A percentile compares a stretch with the other conserved stretches of the same genome.
These are phyloP conservation scores for Bondarzewia mesenterica DNA, from an alignment of 1,284 basidiomycete genomes.

Conservation along the genomic window DNA sequence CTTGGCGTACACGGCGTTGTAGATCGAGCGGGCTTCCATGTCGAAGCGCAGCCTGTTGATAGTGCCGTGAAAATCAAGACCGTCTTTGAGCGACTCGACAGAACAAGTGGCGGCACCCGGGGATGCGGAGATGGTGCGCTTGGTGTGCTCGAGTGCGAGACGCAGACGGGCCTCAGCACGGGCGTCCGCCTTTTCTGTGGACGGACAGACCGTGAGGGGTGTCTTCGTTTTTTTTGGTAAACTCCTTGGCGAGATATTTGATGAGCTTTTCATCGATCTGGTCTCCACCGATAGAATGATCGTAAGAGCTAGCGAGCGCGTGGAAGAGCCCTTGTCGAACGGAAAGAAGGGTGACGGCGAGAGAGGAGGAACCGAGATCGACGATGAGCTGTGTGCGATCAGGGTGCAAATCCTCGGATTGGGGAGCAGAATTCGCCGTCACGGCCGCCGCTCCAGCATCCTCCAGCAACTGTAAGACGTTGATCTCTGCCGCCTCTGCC, in stretches of 20 bases:
- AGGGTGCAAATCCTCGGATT: conserved; percentile 32
- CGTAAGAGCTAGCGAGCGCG: conserved; percentile 40
- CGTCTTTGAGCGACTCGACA: conserved; percentile 93
- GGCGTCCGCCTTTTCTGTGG: conserved; percentile 54
- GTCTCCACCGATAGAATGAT: conserved; percentile 45
- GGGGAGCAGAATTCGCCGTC: conserved; percentile 38
- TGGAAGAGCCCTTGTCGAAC: conserved; percentile 61
- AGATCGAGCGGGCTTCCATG: conserved; percentile 73
- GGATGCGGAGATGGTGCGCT: conserved; percentile 87
- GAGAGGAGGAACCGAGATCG: conserved; percentile 63
- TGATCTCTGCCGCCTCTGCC: conserved; percentile 76
- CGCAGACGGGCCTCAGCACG: conserved; percentile 92
- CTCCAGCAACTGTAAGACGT: conserved; percentile 80
- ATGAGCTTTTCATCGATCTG: conserved; percentile 79
- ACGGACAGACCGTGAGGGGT: conserved; percentile 56
- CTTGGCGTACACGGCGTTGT: conserved; percentile 58
- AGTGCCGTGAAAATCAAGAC: conserved; percentile 86
- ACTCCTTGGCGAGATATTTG: conserved; percentile 92
- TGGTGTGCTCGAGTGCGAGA: conserved; percentile 91
- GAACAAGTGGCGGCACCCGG: conserved; percentile 84
- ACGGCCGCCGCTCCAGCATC: conserved; percentile 76
- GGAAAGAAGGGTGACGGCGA: conserved; percentile 54
- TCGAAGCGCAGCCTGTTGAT: conserved; percentile 95
- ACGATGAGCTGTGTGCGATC: conserved; percentile 68
- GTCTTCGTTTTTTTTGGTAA: conserved; percentile 95